Percentiles rank a stretch among this genome's conserved stretches.
These are phyloP conservation scores for Wallemia ichthyophaga DNA, from an alignment of 1,284 basidiomycete genomes.

Conservation along the genomic window DNA sequence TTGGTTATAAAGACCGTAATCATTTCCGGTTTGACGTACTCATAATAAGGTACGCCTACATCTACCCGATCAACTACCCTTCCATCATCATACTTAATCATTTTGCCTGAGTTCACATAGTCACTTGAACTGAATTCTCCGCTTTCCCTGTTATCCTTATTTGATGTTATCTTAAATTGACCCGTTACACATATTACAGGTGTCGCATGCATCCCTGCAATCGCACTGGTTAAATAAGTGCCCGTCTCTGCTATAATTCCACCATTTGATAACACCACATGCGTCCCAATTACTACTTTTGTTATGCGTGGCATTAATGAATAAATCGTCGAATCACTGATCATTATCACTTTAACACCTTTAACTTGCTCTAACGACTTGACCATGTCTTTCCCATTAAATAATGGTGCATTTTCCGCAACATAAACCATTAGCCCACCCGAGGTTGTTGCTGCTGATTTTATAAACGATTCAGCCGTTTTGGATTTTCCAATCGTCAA, in stretches of 20 bases:
- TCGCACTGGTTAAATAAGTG: not conserved
- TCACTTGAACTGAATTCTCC: constrained; percentile 2
- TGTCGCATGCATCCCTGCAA: not conserved
- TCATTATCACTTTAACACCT: constrained; percentile 71
- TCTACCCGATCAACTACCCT: constrained; percentile 52
- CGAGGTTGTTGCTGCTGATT: constrained; percentile 47
- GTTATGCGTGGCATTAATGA: constrained; percentile 89
- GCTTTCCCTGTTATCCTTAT: constrained; percentile 6
- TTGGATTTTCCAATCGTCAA: constrained; percentile 76
- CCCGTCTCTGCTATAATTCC: not conserved
- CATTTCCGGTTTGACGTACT: constrained; percentile 72
- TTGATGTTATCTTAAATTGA: constrained; percentile 30
- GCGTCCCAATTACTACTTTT: constrained; percentile 78
- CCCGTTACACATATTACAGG: constrained; percentile 33
- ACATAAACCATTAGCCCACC: constrained; percentile 90
- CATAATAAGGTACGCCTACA: constrained; percentile 70
- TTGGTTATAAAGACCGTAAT: constrained; percentile 89
- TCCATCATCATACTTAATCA: constrained; percentile 20
- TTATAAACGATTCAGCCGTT: constrained; percentile 81
- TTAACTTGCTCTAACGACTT: not conserved
- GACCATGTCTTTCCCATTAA: not conserved
- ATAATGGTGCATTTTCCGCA: constrained; percentile 76
- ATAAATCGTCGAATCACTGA: constrained; percentile 81
- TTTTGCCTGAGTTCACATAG: not conserved
- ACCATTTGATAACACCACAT: constrained; percentile 13